phyloP scores from a whole-genome alignment of 192 early-diverging fungal species.

The Podila epicladia region DNA sequence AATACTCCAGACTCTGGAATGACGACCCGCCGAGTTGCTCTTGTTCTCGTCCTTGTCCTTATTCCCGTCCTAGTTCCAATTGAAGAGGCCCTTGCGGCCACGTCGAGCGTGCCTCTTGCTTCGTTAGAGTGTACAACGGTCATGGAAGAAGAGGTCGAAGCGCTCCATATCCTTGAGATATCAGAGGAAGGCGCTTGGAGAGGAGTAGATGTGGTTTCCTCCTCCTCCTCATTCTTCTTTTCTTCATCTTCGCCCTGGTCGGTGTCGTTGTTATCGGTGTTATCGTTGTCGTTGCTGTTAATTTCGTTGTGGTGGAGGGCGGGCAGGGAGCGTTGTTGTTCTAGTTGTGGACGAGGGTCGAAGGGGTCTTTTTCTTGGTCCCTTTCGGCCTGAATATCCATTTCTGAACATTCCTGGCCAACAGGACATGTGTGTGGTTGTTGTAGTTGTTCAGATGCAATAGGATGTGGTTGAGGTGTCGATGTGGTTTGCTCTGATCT shows the following conservation, averaged over 20 bases:
- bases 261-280: not conserved
- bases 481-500: not conserved
- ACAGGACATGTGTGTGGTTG: too few species aligned
- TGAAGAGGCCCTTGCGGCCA: conserved; percentile 3
- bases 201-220: conserved; percentile 1
- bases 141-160: not conserved
- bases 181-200: not conserved
- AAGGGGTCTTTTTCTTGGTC: too few species aligned
- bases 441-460: not conserved
- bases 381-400: too few species aligned
- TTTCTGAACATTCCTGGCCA: too few species aligned
- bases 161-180: not conserved
- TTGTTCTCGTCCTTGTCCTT: not conserved
- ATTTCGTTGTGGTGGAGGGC: not conserved
- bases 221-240: not conserved
- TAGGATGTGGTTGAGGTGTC: not conserved
- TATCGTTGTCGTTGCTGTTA: not conserved
- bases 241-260: not conserved
- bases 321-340: not conserved
- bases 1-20: too few species aligned
- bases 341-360: too few species aligned
- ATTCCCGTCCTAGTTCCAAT: not conserved
- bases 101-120: not conserved
- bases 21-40: too few species aligned
- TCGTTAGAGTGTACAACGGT: not conserved